These are phyloP conservation scores for Camelina hispida DNA, from an alignment of 345 rosid genomes.

Conservation along the genomic window DNA sequence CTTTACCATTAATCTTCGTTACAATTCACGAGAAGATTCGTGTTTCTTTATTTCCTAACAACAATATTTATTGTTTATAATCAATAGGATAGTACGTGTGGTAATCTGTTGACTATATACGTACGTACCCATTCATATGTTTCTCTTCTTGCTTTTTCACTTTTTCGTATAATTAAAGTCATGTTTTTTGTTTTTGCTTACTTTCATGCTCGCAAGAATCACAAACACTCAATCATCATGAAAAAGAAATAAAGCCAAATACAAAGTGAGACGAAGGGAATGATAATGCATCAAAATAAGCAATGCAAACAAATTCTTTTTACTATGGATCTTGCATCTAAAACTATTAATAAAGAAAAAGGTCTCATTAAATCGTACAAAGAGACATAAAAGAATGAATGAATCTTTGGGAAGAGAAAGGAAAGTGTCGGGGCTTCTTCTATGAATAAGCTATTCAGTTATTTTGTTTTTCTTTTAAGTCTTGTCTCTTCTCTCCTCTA, in stretches of 20 bases:
- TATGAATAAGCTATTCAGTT: constrained; percentile 39
- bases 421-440: constrained; percentile 43
- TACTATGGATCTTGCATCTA: constrained; percentile 11
- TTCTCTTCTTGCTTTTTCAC: constrained; percentile 28
- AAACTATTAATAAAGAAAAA: constrained; percentile 31
- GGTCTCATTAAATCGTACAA: constrained; percentile 37
- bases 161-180: constrained; percentile 34
- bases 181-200: constrained; percentile 45
- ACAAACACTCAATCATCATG: constrained; percentile 41
- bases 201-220: constrained; percentile 42
- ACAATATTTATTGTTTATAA: constrained; percentile 19
- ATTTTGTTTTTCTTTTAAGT: neutral
- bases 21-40: constrained; percentile 45
- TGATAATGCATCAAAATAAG: constrained; percentile 38
- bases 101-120: constrained; percentile 35
- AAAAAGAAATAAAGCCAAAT: constrained; percentile 14
- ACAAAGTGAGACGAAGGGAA: constrained; percentile 28
- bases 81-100: constrained; percentile 33
- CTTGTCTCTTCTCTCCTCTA: constrained; percentile 40
- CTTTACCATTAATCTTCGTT: constrained; percentile 27
- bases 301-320: constrained; percentile 9
- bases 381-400: constrained; percentile 40
- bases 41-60: constrained; percentile 38
- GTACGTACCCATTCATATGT: constrained; percentile 23
- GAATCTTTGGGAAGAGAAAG: constrained; percentile 37